Percentiles rank a stretch among this genome's conserved stretches.
Evolutionary conservation across 1,139 yeast genomes (phyloP).

Genomic region (Geotrichum reessii): DNA sequence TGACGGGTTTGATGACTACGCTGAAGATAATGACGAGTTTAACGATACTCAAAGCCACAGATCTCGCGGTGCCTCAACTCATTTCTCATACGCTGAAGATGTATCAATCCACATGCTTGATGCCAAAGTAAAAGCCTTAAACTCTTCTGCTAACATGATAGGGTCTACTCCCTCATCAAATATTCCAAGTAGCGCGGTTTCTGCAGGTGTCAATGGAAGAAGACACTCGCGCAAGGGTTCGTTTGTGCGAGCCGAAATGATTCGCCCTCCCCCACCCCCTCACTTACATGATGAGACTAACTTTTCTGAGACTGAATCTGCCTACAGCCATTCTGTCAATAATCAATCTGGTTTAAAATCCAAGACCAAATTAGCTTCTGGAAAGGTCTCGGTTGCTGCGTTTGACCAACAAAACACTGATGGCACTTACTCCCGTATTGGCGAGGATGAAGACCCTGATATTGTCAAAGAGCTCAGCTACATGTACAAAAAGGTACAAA

Average conservation of each 20-base stretch:
- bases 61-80: conserved; percentile 26
- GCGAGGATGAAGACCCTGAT: conserved; percentile 50
- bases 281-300: conserved; percentile 8
- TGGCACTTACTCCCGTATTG: conserved; percentile 28
- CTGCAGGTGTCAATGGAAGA: neutral
- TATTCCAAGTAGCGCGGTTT: conserved; percentile 1
- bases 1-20: conserved; percentile 1
- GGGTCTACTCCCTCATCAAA: neutral
- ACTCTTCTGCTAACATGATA: conserved; percentile 10
- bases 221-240: conserved; percentile 7
- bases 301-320: conserved; percentile 12
- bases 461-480: conserved; percentile 63
- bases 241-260: conserved; percentile 23
- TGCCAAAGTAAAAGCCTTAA: conserved; percentile 59
- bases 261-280: conserved; percentile 29
- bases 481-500: conserved; percentile 63
- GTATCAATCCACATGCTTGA: conserved; percentile 61
- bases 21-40: conserved; percentile 13
- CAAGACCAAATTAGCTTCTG: conserved; percentile 8
- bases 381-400: conserved; percentile 10
- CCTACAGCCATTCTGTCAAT: neutral
- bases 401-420: conserved; percentile 26
- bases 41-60: conserved; percentile 16
- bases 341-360: neutral
- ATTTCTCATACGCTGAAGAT: conserved; percentile 63